Base-by-base conservation (phyloP, 768 basidiomycete species). In the Pisolithus albus region DNA sequence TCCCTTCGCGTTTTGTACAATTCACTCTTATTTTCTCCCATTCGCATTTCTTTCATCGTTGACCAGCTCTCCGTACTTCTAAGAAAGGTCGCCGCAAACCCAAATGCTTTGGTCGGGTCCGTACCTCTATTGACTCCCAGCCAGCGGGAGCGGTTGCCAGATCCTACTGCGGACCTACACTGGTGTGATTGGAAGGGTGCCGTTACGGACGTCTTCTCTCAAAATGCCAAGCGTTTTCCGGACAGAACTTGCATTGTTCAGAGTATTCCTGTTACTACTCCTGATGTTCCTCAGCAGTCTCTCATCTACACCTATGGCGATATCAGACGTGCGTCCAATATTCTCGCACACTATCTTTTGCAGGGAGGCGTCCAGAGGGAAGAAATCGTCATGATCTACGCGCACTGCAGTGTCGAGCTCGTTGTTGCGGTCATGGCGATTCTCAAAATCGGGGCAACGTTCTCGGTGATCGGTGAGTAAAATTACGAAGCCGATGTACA, bases 181-280 rank as follows among this genome's bases (percentile, higher is more conserved):
- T 99, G 96, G 95, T 95, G 92, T 68, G 94, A 86, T 47, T 99
- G 86, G 82, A 92, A 93, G 66, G 96, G 95, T 30, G 90, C 95
- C 7, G 97, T 99, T 63, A 92, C 95, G 13, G 88, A 95, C 64
- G 81, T 98, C 21, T 98, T 99, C 69, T 88, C 92, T 9, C 71
- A 73, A 36, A 97, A 99, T 70, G 96, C 96, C 2, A 73, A 77
- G 10, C 68, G 72, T 51, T 80, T 81, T 68, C 94, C 95, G 0
- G 84, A 91, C 28, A 75, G 85, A n/a, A 74, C 87, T 5, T 98
- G 95, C 60, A 88, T 99, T 32, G 74, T 98, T 46, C 95, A 99
- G 67, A 82, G 78, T 50, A 58, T 86, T 40, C 76, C 84, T 3
- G 60, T 70, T 15, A 47, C 57, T 4, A 51, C 52, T 21, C 64